Percentiles rank a stretch among this genome's conserved stretches.
phyloP scores from a whole-genome alignment of 2,329 filamentous ascomycete genomes.

The Aspergillus clavatus region DNA sequence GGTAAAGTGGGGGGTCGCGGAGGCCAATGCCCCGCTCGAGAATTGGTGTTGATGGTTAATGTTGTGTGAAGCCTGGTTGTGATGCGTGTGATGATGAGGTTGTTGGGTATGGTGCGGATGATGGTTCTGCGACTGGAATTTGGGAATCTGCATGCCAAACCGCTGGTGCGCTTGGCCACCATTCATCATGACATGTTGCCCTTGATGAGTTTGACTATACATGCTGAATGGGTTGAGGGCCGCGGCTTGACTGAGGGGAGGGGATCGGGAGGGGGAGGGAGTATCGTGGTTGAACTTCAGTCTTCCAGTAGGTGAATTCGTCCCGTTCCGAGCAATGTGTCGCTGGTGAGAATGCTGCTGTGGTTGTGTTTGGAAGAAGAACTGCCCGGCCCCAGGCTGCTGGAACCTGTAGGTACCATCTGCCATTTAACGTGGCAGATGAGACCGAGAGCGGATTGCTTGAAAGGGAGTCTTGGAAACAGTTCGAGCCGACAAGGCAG shows the following conservation, averaged over 20 bases:
- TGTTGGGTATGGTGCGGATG: constrained; percentile 43
- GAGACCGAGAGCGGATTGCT: constrained; percentile 38
- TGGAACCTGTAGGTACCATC: constrained; percentile 53
- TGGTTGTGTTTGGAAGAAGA: constrained; percentile 42
- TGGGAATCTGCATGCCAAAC: constrained; percentile 47
- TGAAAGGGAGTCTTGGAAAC: constrained; percentile 24
- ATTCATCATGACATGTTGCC: constrained; percentile 49
- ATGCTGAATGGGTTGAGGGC: constrained; percentile 43
- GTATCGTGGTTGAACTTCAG: constrained; percentile 45
- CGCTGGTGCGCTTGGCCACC: constrained; percentile 45
- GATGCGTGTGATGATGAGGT: constrained; percentile 41
- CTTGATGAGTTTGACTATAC: constrained; percentile 46
- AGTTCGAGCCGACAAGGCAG: constrained; percentile 19
- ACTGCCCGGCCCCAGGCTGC: constrained; percentile 50
- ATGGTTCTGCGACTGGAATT: constrained; percentile 45
- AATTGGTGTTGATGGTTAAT: constrained; percentile 49
- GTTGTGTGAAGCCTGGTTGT: constrained; percentile 40
- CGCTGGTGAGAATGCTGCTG: constrained; percentile 42
- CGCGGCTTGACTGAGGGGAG: constrained; percentile 40
- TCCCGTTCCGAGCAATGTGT: constrained; percentile 43
- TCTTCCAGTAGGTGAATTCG: constrained; percentile 43
- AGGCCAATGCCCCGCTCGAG: constrained; percentile 43
- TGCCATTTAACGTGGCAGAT: constrained; percentile 51
- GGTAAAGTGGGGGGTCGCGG: constrained; percentile 54
- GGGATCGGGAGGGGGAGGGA: constrained; percentile 46